Base-by-base conservation (phyloP, 2,329 filamentous ascomycete species). In the Aspergillus aculeatus region DNA sequence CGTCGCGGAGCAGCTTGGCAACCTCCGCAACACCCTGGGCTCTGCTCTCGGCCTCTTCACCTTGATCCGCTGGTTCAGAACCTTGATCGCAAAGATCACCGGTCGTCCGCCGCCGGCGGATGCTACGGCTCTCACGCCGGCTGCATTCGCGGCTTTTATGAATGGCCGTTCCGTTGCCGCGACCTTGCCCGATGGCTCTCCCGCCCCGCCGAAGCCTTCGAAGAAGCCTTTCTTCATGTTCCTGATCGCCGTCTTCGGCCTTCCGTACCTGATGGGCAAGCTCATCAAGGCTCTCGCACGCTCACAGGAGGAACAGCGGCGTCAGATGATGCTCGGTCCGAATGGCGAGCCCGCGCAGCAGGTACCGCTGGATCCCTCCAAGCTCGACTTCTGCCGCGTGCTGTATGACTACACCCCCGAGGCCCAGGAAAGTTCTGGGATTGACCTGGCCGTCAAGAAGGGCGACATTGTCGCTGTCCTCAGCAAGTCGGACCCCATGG, bases 161-260 rank as follows among this genome's bases (percentile, higher is more conserved):
- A 91, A 90, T 57, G 88, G 89, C 16, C 78, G 82, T 54, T 70
- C 73, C 5, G 64, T 71, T 10, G 77, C 71, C 58, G 79, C 70
- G 66, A 82, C 64, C 66, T 84, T 81, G 71, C 85, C 86, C 12
- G 85, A 92, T 67, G 91, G 90, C 66, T 83, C 86, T 2, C 82
- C 88, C 0, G 82, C 82, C 16, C 82, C 86, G 19, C 80, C 90
- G 4, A 88, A 87, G 68, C 93, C 94, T 19, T 96, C 91, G 72
- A 92, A 91, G 75, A 99, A 98, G 77, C 95, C 95, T 0, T 91
- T 99, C 69, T 84, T 99, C 72, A 94, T 99, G 82, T 99, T 99
- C 82, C 82, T 97, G 62, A 82, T 96, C 48, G 94, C 95, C 19
- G 93, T 96, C 5, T 96, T 99, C 70, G 96, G 95, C 56, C 84